These are phyloP conservation scores for Candida corydali DNA, from an alignment of 805 yeast genomes.

Conservation along the genomic window DNA sequence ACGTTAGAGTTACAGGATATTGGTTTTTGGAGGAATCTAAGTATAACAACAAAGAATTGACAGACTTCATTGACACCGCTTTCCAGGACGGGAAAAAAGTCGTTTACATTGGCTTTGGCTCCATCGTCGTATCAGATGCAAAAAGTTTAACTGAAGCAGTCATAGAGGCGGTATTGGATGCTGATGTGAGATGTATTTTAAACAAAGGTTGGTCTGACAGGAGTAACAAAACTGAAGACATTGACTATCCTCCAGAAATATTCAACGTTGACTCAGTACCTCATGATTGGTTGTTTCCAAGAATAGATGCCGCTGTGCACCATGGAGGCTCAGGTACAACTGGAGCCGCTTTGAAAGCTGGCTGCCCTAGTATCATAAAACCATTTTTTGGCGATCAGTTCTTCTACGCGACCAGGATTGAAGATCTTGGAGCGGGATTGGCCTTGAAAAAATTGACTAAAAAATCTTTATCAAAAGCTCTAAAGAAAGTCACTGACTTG, in stretches of 20 bases:
- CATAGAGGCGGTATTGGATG: constrained; percentile 69
- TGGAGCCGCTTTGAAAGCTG: constrained; percentile 83
- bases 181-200: constrained; percentile 81
- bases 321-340: constrained; percentile 98
- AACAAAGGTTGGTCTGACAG: constrained; percentile 96
- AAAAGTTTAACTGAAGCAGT: constrained; percentile 72
- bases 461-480: constrained; percentile 59
- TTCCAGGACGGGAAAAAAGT: constrained; percentile 57
- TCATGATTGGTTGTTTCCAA: constrained; percentile 92
- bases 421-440: constrained; percentile 84
- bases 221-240: constrained; percentile 33
- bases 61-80: constrained; percentile 61
- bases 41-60: constrained; percentile 51
- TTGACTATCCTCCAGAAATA: constrained; percentile 60
- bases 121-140: constrained; percentile 87
- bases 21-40: constrained; percentile 83
- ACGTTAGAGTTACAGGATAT: constrained; percentile 95
- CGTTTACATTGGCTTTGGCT: constrained; percentile 93
- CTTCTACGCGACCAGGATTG: constrained; percentile 83
- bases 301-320: constrained; percentile 90
- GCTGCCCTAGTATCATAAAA: constrained; percentile 84
- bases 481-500: constrained; percentile 60
- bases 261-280: constrained; percentile 73
- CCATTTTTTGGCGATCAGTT: constrained; percentile 97
- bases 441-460: constrained; percentile 64